Evolutionary conservation across 306 rosid genomes (phyloP).

Genomic region (Vicia faba): DNA sequence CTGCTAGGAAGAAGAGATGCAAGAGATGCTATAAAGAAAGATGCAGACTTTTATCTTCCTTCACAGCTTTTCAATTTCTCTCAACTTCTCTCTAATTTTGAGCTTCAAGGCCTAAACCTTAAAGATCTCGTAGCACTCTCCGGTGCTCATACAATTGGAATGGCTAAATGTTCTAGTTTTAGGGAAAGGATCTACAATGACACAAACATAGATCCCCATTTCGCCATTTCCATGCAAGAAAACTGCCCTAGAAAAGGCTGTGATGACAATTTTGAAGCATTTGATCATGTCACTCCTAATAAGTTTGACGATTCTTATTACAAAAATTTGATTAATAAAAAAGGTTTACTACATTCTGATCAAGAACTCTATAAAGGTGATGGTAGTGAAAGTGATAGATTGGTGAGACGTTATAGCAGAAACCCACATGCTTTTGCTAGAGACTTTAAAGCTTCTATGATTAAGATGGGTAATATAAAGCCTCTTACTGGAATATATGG

Average conservation of each 20-base stretch:
- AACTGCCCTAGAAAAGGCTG: conserved; percentile 41
- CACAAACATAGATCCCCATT: conserved; percentile 34
- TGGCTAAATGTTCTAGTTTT: conserved; percentile 36
- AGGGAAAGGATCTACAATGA: conserved; percentile 41
- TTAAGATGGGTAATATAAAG: conserved; percentile 50
- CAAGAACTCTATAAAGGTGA: conserved; percentile 46
- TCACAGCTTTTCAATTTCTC: conserved; percentile 28
- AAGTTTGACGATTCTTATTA: conserved; percentile 42
- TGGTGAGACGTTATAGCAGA: conserved; percentile 36
- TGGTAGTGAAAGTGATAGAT: conserved; percentile 37
- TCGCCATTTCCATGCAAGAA: conserved; percentile 27
- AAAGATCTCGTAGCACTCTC: conserved; percentile 49
- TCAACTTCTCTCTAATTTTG: conserved; percentile 39
- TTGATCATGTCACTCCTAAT: conserved; percentile 39
- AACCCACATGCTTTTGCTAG: conserved; percentile 32
- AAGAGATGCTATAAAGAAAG: conserved; percentile 42
- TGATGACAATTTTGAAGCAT: conserved; percentile 21
- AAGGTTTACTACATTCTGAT: conserved; percentile 53
- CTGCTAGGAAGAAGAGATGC: conserved; percentile 53
- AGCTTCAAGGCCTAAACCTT: conserved; percentile 39
- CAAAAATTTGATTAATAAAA: conserved; percentile 24
- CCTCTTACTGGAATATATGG: conserved; percentile 35
- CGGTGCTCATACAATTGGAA: conserved; percentile 57
- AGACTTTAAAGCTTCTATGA: conserved; percentile 43
- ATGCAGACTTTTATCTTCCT: conserved; percentile 36